Percentiles rank a stretch among this genome's conserved stretches.
Conservation (phyloP, 805 yeast genomes). For the Kodamaea neixiangensis region DNA sequence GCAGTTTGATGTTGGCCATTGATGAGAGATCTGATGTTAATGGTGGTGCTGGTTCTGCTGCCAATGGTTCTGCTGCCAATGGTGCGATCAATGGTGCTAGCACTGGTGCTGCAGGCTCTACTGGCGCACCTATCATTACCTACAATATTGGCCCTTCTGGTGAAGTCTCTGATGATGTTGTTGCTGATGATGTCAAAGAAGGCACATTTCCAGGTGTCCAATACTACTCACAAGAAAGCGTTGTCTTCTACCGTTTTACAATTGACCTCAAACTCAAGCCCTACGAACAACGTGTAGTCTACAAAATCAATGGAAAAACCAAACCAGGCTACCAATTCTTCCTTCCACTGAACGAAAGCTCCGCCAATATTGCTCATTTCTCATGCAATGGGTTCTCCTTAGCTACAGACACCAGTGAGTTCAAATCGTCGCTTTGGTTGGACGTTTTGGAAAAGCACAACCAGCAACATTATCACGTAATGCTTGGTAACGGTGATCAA, state of each 20-base stretch:
- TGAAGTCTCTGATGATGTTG: background rate
- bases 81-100: background rate
- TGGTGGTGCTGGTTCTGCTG: slow-evolving; percentile 16
- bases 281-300: slow-evolving; percentile 63
- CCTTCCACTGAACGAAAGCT: slow-evolving; percentile 61
- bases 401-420: slow-evolving; percentile 63
- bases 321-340: slow-evolving; percentile 56
- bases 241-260: slow-evolving; percentile 65
- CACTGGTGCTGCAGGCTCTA: background rate
- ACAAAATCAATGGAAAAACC: slow-evolving; percentile 51
- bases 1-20: slow-evolving; percentile 65
- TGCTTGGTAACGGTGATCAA: slow-evolving; percentile 98
- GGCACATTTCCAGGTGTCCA: slow-evolving; percentile 52
- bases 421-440: slow-evolving; percentile 79
- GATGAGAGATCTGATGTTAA: slow-evolving; percentile 29
- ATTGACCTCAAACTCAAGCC: slow-evolving; percentile 50
- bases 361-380: slow-evolving; percentile 80
- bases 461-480: slow-evolving; percentile 68
- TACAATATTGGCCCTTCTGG: slow-evolving; percentile 6
- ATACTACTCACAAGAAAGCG: slow-evolving; percentile 46
- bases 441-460: slow-evolving; percentile 76
- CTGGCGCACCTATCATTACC: slow-evolving; percentile 1
- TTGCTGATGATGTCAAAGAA: slow-evolving; percentile 6
- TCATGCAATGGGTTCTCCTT: slow-evolving; percentile 92
- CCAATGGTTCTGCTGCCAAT: slow-evolving; percentile 19